Evolutionary conservation across 148 eudicot species (phyloP), one percentile per base, ranked within the genome.

Genomic region (Cornus suecica): DNA sequence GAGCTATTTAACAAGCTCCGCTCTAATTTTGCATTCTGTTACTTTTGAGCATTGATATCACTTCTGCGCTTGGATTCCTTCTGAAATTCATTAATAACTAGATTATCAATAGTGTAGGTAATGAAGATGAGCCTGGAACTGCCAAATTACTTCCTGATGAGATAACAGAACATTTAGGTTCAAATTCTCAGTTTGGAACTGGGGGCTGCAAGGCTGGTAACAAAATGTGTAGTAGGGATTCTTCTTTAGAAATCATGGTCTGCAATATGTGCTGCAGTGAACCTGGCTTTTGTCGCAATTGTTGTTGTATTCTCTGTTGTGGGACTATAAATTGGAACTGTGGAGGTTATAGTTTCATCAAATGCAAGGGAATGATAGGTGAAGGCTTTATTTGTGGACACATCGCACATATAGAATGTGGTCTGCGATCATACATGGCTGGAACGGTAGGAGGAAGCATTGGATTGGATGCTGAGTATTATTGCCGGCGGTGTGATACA

Each of bases 361-460:
- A 84, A 85, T 94, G 99, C 68, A 88, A 83, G 74, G 90, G 89
- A 10, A 69, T 31, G 15, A 75, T 69, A 30, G 71, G 66, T 60
- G 84, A 88, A 45, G 89, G 86, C 48, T 24, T 67, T 29, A 86
- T 85, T 68, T 94, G 99, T 85, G 97, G 97, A 65, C 99, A 92
- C 77, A 80, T 82, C 22, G 91, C 91, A 65, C 97, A 94, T 77
- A 73, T 92, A 54, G 81, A 82, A 72, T 94, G 99, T 83, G 97
- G 90, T 77, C 85, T 94, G 18, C 85, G 94, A 23, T 84, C 91
- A 69, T 87, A 89, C 83, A 83, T 91, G 97, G 99, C 97, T 83
- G 99, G 99, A 32, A 81, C 91, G 23, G 94, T 94, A 69, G 97
- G 94, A 72, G 99, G 97, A 48, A 89, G 88, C 69, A 88, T 92